Conservation (phyloP, 148 eudicot species). For the Selenicereus undatus region DNA sequence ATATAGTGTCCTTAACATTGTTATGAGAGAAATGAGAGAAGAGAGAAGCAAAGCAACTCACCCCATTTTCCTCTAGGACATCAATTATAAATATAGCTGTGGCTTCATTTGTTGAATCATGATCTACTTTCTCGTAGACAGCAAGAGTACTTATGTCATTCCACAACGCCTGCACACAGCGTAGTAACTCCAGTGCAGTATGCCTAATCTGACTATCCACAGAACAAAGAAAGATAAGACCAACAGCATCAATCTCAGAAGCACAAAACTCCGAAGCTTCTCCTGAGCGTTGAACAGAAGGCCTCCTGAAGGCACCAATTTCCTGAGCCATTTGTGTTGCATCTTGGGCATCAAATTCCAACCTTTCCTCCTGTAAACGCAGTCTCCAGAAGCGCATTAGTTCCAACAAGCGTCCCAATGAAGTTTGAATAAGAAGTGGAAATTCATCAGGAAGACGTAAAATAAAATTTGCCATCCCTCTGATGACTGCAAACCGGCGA, state of each 20-base stretch:
- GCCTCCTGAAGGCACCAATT: conserved; percentile 63
- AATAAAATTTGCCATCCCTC: conserved; percentile 94
- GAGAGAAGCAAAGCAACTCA: conserved; percentile 29
- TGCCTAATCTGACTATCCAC: conserved; percentile 97
- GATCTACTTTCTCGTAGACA: conserved; percentile 57
- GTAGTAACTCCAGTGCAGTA: conserved; percentile 89
- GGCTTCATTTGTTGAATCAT: conserved; percentile 58
- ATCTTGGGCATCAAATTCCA: conserved; percentile 59
- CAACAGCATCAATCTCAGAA: conserved; percentile 97
- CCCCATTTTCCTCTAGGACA: conserved; percentile 98
- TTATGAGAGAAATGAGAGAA: neutral
- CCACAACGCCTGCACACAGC: conserved; percentile 92
- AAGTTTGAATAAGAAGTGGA: conserved; percentile 97
- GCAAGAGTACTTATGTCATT: conserved; percentile 80
- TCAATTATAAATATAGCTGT: conserved; percentile 92
- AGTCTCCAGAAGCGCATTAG: conserved; percentile 96
- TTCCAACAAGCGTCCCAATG: conserved; percentile 86
- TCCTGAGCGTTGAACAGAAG: conserved; percentile 78
- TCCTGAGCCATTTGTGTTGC: conserved; percentile 48
- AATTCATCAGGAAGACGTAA: conserved; percentile 93
- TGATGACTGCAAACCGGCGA: conserved; percentile 98
- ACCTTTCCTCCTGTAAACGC: conserved; percentile 74
- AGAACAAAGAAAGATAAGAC: conserved; percentile 93
- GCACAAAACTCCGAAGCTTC: conserved; percentile 91
- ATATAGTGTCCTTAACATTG: neutral